Evolutionary conservation across 768 basidiomycete species (phyloP).

Genomic region (Boletus sp.): DNA sequence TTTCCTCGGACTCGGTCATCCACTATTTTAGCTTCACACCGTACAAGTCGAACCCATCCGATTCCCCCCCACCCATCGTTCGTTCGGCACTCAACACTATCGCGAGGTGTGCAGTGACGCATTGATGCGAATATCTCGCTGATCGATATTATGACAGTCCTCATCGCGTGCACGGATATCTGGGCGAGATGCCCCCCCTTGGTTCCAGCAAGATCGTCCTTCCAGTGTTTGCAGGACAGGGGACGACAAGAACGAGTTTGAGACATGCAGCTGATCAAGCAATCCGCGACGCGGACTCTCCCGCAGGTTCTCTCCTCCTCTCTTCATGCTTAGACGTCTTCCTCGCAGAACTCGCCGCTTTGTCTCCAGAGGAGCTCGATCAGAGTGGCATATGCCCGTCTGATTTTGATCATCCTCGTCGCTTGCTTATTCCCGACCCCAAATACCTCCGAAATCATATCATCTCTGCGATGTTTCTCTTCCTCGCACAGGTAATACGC

Average conservation of each 20-base stretch:
- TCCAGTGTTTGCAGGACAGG: constrained; percentile 60
- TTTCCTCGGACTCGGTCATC: constrained; percentile 13
- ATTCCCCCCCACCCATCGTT: neutral
- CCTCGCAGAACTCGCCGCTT: constrained; percentile 43
- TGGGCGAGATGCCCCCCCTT: constrained; percentile 7
- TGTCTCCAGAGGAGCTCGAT: constrained; percentile 38
- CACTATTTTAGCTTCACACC: constrained; percentile 13
- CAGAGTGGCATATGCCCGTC: constrained; percentile 37
- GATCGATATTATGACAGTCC: neutral
- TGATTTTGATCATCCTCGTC: constrained; percentile 41
- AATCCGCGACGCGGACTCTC: constrained; percentile 39
- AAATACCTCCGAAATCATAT: constrained; percentile 45
- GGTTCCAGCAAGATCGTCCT: constrained; percentile 23
- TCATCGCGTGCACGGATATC: neutral
- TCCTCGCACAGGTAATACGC: constrained; percentile 50
- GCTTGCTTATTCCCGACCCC: constrained; percentile 38
- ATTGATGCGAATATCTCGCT: neutral
- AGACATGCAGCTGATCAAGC: constrained; percentile 36
- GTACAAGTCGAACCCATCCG: constrained; percentile 1
- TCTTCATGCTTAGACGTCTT: constrained; percentile 51
- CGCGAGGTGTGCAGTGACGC: constrained; percentile 1
- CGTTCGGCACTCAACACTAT: neutral
- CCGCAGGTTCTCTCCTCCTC: constrained; percentile 43
- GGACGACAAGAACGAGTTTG: constrained; percentile 35
- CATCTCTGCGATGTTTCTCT: constrained; percentile 45